A percentile compares a stretch with the other conserved stretches of the same genome.
phyloP scores from a whole-genome alignment of 352 stramenopile species.

The Phytopythium litorale region DNA sequence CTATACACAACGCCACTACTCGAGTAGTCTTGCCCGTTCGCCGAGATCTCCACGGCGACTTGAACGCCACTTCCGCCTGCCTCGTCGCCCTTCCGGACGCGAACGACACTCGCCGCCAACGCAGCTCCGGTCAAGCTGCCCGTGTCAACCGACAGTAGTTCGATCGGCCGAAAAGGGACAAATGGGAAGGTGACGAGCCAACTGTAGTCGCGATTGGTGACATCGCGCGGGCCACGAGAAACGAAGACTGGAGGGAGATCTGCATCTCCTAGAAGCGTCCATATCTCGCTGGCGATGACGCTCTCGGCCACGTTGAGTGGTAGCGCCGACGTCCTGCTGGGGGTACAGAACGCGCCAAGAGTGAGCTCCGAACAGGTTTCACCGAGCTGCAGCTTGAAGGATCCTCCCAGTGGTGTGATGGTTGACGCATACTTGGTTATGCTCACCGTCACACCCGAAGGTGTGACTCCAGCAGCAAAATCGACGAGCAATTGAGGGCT shows the following conservation, averaged over 20 bases:
- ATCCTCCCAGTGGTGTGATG: slow-evolving; percentile 32
- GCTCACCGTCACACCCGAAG: slow-evolving; percentile 22
- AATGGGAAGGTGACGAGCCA: slow-evolving; percentile 43
- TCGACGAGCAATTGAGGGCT: slow-evolving; percentile 21
- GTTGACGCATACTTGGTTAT: slow-evolving; percentile 24
- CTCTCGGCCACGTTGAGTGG: slow-evolving; percentile 36
- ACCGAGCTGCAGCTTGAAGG: slow-evolving; percentile 61
- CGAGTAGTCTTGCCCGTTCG: slow-evolving; percentile 81
- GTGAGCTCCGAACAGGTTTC: slow-evolving; percentile 50
- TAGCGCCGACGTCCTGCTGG: slow-evolving; percentile 35
- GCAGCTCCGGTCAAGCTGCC: neutral
- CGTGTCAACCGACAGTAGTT: neutral
- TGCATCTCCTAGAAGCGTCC: slow-evolving; percentile 30
- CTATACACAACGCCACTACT: slow-evolving; percentile 48
- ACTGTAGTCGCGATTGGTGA: slow-evolving; percentile 28
- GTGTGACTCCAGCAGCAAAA: slow-evolving; percentile 14
- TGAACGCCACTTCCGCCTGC: slow-evolving; percentile 33
- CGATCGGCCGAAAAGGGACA: slow-evolving; percentile 18
- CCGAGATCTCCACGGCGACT: slow-evolving; percentile 86
- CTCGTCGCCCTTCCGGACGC: slow-evolving; percentile 31
- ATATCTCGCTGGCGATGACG: slow-evolving; percentile 51
- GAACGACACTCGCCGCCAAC: slow-evolving; percentile 5
- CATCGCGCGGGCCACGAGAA: slow-evolving; percentile 11
- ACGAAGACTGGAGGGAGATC: slow-evolving; percentile 58
- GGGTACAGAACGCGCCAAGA: slow-evolving; percentile 39